Conservation (phyloP, 164 flowering plant species). For the Tinospora cordifolia region DNA sequence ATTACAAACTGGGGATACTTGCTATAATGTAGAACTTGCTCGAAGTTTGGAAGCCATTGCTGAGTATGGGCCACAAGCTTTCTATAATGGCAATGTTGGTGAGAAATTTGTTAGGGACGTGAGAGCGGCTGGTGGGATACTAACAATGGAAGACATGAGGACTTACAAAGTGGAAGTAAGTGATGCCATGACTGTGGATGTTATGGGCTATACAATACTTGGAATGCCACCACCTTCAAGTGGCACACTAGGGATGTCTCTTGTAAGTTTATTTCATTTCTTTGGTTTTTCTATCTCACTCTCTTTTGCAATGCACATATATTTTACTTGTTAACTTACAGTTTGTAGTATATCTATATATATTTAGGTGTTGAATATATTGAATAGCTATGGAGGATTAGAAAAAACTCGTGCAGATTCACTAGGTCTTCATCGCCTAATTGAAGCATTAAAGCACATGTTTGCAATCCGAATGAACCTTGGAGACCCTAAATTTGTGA, state of each 20-base stretch:
- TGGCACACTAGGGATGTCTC: conserved; percentile 73
- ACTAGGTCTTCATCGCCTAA: conserved; percentile 69
- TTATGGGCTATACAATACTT: conserved; percentile 58
- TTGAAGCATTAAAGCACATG: conserved; percentile 90
- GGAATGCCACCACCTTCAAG: conserved; percentile 99
- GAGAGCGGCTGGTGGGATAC: conserved; percentile 68
- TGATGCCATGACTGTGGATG: conserved; percentile 54
- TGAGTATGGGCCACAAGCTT: conserved; percentile 67
- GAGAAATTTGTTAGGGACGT: conserved; percentile 73
- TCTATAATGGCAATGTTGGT: conserved; percentile 70
- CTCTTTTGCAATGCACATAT: not conserved
- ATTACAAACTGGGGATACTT: conserved; percentile 58
- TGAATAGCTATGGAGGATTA: conserved; percentile 49
- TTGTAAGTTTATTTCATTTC: conserved; percentile 37
- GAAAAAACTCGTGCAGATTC: conserved; percentile 52
- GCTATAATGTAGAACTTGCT: conserved; percentile 68
- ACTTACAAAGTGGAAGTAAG: conserved; percentile 54
- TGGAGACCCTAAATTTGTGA: conserved; percentile 55
- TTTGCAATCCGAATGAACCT: conserved; percentile 77
- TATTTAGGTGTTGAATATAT: conserved; percentile 66
- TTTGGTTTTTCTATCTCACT: not conserved
- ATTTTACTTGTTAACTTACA: not conserved
- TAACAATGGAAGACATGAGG: conserved; percentile 83
- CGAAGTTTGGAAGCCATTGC: conserved; percentile 53
- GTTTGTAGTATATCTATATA: no score